Conservation (phyloP, 176 grass and related monocot genomes). For the Oryza meridionalis region DNA sequence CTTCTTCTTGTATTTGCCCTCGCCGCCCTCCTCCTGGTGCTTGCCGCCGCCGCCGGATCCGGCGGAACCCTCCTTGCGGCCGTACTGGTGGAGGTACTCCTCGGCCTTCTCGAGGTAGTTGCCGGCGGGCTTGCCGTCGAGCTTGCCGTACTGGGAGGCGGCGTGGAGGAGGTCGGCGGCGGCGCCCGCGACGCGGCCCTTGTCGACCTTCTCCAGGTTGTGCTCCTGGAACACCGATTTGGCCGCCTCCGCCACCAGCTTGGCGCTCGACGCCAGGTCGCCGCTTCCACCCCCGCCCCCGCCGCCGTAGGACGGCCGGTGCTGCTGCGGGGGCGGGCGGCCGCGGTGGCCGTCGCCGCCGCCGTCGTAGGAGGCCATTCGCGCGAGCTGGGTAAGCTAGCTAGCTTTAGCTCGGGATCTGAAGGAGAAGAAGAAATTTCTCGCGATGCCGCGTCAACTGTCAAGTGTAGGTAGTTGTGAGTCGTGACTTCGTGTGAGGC, state of each 20-base stretch:
- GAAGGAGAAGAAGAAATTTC: not conserved
- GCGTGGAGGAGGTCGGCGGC: slow-evolving; percentile 75
- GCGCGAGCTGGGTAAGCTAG: not conserved
- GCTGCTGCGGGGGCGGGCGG: slow-evolving; percentile 30
- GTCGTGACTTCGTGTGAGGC: not conserved
- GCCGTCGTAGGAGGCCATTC: slow-evolving; percentile 59
- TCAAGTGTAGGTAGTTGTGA: not conserved
- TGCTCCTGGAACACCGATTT: slow-evolving; percentile 67
- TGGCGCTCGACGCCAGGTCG: slow-evolving; percentile 79
- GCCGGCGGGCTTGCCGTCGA: slow-evolving; percentile 74
- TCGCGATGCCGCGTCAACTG: not conserved
- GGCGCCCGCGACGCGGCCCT: slow-evolving; percentile 64
- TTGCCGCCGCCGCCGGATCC: slow-evolving; percentile 31
- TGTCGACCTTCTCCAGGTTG: slow-evolving; percentile 71
- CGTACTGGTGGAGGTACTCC: slow-evolving; percentile 76
- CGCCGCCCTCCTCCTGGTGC: slow-evolving; percentile 45
- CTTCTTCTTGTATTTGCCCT: slow-evolving; percentile 40
- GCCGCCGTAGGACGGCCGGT: slow-evolving; percentile 13
- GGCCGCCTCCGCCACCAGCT: slow-evolving; percentile 79
- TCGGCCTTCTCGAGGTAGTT: slow-evolving; percentile 82
- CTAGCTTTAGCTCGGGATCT: slow-evolving; percentile 30
- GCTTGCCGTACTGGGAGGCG: slow-evolving; percentile 75
- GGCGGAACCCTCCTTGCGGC: slow-evolving; percentile 31
- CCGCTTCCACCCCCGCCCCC: slow-evolving; percentile 29
- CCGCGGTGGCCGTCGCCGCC: slow-evolving; percentile 21